These are phyloP conservation scores for Erigeron canadensis DNA, from an alignment of 129 eudicot genomes.

Conservation along the genomic window DNA sequence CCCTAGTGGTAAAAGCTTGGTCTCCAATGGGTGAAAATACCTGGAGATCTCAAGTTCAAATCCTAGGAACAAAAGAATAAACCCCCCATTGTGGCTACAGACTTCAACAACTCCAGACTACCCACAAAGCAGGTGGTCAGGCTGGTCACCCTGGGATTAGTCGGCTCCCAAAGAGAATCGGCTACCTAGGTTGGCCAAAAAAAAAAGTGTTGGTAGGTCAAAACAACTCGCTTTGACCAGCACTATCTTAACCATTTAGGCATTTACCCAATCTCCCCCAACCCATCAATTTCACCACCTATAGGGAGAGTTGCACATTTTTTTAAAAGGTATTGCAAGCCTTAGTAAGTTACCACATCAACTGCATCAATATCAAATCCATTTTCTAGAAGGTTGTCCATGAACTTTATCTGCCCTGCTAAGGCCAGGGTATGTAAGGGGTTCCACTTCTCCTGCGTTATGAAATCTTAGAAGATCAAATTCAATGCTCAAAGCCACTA, in stretches of 20 bases:
- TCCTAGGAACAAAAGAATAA: too few relatives aligned
- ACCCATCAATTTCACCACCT: background rate
- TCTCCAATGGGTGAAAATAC: too few relatives aligned
- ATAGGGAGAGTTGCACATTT: background rate
- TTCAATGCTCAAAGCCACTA: background rate
- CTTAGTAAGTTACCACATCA: conserved; percentile 58
- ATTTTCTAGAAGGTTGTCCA: conserved; percentile 63
- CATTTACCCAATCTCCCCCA: too few relatives aligned
- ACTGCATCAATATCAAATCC: conserved; percentile 59
- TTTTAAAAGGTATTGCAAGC: background rate
- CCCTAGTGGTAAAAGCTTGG: too few relatives aligned
- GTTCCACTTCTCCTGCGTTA: conserved; percentile 67
- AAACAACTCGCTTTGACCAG: background rate
- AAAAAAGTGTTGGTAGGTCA: conserved; percentile 3
- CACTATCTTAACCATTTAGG: too few relatives aligned
- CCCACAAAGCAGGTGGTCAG: too few relatives aligned
- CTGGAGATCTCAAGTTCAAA: too few relatives aligned
- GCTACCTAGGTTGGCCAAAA: background rate
- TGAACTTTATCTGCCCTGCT: conserved; percentile 79
- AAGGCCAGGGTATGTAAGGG: conserved; percentile 74
- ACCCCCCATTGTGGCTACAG: too few relatives aligned
- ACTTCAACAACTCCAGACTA: too few relatives aligned
- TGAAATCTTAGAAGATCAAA: conserved; percentile 5
- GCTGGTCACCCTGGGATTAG: too few relatives aligned
- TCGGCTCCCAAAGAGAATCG: too few relatives aligned